A percentile compares a stretch with the other conserved stretches of the same genome.
phyloP scores from a whole-genome alignment of 495 filamentous ascomycete species.

The Podospora pseudoanserina region DNA sequence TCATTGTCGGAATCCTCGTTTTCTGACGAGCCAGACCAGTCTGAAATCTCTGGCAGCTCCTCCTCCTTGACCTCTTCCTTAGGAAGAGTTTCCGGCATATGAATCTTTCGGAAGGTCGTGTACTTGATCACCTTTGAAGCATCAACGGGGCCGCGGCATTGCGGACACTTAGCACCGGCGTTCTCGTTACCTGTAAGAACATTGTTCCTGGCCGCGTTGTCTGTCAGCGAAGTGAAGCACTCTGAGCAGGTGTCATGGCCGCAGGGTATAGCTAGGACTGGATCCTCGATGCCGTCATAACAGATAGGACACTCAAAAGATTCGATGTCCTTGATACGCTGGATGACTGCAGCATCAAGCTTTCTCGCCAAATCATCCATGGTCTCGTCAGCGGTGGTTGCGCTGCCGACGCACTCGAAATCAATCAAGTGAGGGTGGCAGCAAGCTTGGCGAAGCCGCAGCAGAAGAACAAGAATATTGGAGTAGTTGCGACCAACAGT shows the following conservation, averaged over 20 bases:
- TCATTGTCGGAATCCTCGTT: conserved; percentile 27
- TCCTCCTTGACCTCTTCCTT: conserved; percentile 2
- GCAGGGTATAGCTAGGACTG: conserved; percentile 78
- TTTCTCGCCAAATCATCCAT: conserved; percentile 63
- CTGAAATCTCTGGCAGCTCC: conserved; percentile 29
- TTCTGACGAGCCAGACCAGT: conserved; percentile 26
- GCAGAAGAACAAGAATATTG: conserved; percentile 76
- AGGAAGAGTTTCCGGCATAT: conserved; percentile 52
- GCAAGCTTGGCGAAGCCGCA: conserved; percentile 87
- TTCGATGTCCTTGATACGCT: conserved; percentile 60
- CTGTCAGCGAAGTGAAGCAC: conserved; percentile 71
- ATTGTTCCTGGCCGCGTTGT: conserved; percentile 47
- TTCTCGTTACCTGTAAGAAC: conserved; percentile 58
- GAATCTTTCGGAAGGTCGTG: conserved; percentile 67
- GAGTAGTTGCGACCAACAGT: conserved; percentile 77
- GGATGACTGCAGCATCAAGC: conserved; percentile 58
- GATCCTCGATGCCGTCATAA: conserved; percentile 69
- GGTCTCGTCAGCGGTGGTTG: conserved; percentile 44
- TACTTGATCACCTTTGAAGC: conserved; percentile 69
- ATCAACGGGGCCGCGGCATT: conserved; percentile 64
- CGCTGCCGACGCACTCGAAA: conserved; percentile 54
- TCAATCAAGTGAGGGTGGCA: conserved; percentile 91
- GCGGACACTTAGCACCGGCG: conserved; percentile 64
- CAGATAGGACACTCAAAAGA: conserved; percentile 74
- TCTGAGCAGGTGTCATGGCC: conserved; percentile 78